A percentile compares a stretch with the other conserved stretches of the same genome.
phyloP scores from a whole-genome alignment of 768 basidiomycete genomes.

The Lentinula sp. region DNA sequence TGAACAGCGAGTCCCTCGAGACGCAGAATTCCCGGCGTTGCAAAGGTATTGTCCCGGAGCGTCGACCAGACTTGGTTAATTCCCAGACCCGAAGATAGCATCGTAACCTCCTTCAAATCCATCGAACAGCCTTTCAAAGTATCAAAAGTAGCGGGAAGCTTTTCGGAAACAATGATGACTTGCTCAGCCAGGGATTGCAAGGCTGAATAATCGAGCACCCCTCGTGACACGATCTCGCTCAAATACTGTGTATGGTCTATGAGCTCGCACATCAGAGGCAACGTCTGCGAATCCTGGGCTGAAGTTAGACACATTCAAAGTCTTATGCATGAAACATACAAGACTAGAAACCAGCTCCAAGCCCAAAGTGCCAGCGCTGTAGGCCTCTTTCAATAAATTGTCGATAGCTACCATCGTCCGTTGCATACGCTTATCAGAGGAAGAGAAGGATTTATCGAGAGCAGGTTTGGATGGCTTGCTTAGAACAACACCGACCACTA shows the following conservation, averaged over 20 bases:
- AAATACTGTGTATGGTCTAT: constrained; percentile 37
- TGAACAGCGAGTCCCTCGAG: constrained; percentile 18
- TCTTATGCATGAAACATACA: not conserved
- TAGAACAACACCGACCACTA: not conserved
- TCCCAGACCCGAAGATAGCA: constrained; percentile 65
- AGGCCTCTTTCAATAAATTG: not conserved
- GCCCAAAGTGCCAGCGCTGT: not conserved
- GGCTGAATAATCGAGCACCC: constrained; percentile 57
- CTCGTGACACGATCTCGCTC: constrained; percentile 15
- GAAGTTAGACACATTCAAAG: not conserved
- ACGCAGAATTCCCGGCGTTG: constrained; percentile 8
- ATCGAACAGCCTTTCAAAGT: constrained; percentile 24
- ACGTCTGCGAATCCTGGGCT: not conserved
- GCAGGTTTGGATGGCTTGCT: not conserved
- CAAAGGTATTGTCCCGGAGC: constrained; percentile 26
- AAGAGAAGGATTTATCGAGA: not conserved
- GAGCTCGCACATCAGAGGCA: constrained; percentile 16
- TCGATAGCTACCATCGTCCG: not conserved
- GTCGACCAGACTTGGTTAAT: constrained; percentile 67
- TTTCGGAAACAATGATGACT: constrained; percentile 36
- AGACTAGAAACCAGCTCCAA: not conserved
- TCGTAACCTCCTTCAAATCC: constrained; percentile 41
- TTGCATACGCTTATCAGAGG: not conserved
- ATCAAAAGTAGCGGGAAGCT: constrained; percentile 25
- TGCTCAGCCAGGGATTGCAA: constrained; percentile 52